Evolutionary conservation across 345 rosid genomes (phyloP).

Genomic region (Lepidium aucheri): DNA sequence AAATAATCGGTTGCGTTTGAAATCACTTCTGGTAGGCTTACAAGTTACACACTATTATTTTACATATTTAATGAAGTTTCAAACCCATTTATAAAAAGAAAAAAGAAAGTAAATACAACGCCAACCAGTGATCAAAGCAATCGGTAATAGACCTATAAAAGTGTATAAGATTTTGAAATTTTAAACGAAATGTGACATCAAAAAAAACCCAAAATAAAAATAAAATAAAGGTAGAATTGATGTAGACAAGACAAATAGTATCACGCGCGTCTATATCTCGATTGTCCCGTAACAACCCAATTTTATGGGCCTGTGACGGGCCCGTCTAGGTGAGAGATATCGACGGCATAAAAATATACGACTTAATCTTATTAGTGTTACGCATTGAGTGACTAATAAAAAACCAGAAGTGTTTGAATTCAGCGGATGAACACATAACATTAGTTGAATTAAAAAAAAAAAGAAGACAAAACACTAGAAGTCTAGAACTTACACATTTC

Average conservation of each 20-base stretch:
- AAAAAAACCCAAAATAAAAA: not conserved
- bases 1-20: not conserved
- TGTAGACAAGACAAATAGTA: conserved; percentile 14
- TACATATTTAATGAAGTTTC: no score
- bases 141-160: not conserved
- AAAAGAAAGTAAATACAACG: no score
- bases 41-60: not conserved
- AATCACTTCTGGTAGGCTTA: not conserved
- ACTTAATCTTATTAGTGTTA: not conserved
- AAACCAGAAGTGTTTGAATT: not conserved
- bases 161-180: not conserved
- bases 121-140: no score
- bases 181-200: not conserved
- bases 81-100: no score
- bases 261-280: conserved; percentile 8
- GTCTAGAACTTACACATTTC: conserved; percentile 11
- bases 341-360: not conserved
- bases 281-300: conserved; percentile 8
- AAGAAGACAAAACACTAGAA: not conserved
- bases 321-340: not conserved
- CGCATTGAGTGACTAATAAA: not conserved
- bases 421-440: conserved; percentile 18
- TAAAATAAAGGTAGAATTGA: not conserved
- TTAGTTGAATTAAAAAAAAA: not conserved
- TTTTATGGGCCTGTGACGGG: not conserved